Evolutionary conservation across 73 alveolate species (phyloP), one percentile per base, ranked within the genome.

Genomic region (Durusdinium trenchii): DNA sequence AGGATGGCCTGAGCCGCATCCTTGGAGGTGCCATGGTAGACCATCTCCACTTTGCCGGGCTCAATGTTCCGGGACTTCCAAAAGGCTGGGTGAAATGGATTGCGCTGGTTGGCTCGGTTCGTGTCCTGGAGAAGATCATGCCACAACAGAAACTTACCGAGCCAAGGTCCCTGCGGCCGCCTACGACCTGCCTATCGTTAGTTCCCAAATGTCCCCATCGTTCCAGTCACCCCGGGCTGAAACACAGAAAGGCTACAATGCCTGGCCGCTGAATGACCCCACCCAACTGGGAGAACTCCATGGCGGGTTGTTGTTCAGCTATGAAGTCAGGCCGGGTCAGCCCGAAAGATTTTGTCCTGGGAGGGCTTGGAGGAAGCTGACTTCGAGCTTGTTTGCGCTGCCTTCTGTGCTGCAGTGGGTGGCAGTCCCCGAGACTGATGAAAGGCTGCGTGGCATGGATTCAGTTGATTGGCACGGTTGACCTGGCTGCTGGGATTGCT

Each of bases 21-120:
- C 57, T 85, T 60, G 60, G 95, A 54, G 14, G 95, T 85, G 81
- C 95, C 95, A 54, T 85, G 95, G 57, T 36, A 85, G 73, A 60
- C 95, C 26, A 45, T 38, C 43, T 85, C 95, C 52, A 85, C 95
- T 32, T 85, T 85, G 61, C 95, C 95, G 0, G 95, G 95, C 42
- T n/a, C 61, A 36, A 85, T 85, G 26, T 20, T 20, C 26, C 95
- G 52, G 43, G 81, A 54, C 43, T 85, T 85, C 95, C 95, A 85
- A 54, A 54, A 85, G 54, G 95, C 95, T 20, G 35, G 81, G 42
- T 85, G 95, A 38, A 54, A 54, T 9, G 95, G 95, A 85, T 85
- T 85, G 81, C 35, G 48, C 95, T 85, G 95, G 46, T 85, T 85
- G 36, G 81, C 95, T 14, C 95, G 95, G 52, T 85, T 85, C 81